phyloP scores from a whole-genome alignment of 192 early-diverging fungal genomes.

The Pilobolus umbonatus region DNA sequence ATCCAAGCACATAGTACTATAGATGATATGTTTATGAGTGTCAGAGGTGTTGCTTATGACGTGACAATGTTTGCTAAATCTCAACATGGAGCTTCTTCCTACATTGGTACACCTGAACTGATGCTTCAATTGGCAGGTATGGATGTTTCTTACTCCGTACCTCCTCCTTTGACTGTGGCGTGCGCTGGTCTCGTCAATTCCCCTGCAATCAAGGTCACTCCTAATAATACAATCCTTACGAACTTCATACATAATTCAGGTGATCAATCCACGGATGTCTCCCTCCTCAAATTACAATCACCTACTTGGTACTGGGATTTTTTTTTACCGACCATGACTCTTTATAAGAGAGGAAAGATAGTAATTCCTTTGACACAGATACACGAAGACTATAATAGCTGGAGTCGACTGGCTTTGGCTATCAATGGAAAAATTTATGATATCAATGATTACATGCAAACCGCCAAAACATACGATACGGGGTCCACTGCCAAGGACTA shows the following conservation, averaged over 20 bases:
- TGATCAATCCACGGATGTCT: slow-evolving; percentile 10
- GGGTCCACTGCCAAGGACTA: slow-evolving; percentile 32
- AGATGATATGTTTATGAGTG: slow-evolving; percentile 57
- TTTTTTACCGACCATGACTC: slow-evolving; percentile 42
- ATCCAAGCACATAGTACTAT: slow-evolving; percentile 54
- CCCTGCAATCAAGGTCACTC: slow-evolving; percentile 22
- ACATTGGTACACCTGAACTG: slow-evolving; percentile 33
- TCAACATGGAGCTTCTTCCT: slow-evolving; percentile 50
- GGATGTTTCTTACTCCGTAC: slow-evolving; percentile 62
- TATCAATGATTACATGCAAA: slow-evolving; percentile 57
- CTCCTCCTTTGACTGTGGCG: slow-evolving; percentile 47
- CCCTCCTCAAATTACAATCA: slow-evolving; percentile 28
- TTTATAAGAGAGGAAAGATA: slow-evolving; percentile 58
- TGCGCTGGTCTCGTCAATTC: slow-evolving; percentile 51
- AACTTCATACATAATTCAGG: slow-evolving; percentile 32
- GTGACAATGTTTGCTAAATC: slow-evolving; percentile 57
- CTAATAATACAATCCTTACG: slow-evolving; percentile 15
- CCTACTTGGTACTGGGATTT: slow-evolving; percentile 35
- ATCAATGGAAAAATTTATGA: slow-evolving; percentile 67
- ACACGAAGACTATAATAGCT: slow-evolving; percentile 35
- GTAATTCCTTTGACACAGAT: slow-evolving; percentile 68
- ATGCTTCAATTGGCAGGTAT: slow-evolving; percentile 52
- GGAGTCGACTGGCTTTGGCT: slow-evolving; percentile 45
- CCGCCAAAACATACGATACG: slow-evolving; percentile 35
- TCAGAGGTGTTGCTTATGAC: slow-evolving; percentile 67